A percentile compares a stretch with the other conserved stretches of the same genome.
Conservation (phyloP, 345 rosid genomes). For the Durio zibethinus region DNA sequence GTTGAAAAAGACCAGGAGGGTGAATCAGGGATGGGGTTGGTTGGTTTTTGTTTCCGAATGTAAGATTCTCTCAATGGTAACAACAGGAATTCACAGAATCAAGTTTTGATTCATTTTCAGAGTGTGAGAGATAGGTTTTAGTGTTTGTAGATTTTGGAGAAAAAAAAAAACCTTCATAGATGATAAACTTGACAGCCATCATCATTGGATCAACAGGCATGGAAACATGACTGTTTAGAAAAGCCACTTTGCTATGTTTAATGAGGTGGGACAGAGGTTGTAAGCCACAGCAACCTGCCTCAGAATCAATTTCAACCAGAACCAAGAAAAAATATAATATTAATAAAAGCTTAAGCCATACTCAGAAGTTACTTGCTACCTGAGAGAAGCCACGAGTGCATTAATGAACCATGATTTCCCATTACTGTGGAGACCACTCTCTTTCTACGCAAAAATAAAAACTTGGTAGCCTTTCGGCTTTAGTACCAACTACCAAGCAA, state of each 20-base stretch:
- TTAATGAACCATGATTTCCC: background rate
- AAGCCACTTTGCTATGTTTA: background rate
- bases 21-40: no score
- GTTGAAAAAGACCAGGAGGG: background rate
- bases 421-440: background rate
- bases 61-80: background rate
- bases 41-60: background rate
- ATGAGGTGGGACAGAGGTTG: background rate
- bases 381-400: background rate
- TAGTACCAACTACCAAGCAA: background rate
- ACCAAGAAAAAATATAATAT: background rate
- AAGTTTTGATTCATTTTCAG: background rate
- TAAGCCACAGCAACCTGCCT: background rate
- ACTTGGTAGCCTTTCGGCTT: no score
- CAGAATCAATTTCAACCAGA: background rate
- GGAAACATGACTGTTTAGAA: background rate
- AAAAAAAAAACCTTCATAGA: no score
- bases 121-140: no score
- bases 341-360: background rate
- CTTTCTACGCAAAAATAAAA: no score
- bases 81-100: background rate
- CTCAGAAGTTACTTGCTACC: background rate
- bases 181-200: background rate
- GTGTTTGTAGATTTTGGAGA: no score
- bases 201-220: background rate